Evolutionary conservation across 2,329 filamentous ascomycete species (phyloP), one percentile per base, ranked within the genome.

Genomic region (Neopestalotiopsis sp.): DNA sequence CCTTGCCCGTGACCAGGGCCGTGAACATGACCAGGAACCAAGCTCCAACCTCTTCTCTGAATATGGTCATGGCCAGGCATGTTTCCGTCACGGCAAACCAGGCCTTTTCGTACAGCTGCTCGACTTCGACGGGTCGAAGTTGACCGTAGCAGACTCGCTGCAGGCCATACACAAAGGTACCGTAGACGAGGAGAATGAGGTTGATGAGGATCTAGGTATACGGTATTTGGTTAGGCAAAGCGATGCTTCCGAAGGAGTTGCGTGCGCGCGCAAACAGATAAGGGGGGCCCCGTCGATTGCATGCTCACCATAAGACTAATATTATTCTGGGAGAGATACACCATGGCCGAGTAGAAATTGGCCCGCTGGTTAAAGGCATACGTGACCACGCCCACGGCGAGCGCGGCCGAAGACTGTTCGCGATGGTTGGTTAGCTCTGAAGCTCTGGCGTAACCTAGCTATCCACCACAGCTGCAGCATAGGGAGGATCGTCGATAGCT

Each of bases 51-150:
- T 98, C 95, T 72, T 98, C 96, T 59, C 96, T 88, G 81, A 99
- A 98, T 73, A 97, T 97, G 38, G 96, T 98, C 95, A 99, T 98
- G 38, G 96, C 96, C 72, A 99, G 86, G 77, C 95, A 94, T 72
- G 96, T 99, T 83, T 99, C 96, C 61, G 95, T 97, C 56, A 98
- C 93, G 53, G 96, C 95, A 78, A 98, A 98, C 97, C 97, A 99
- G 64, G 93, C 95, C 81, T 95, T 95, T 81, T 99, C 96, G 78
- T 97, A 98, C 14, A 99, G 89, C 79, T 98, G 95, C 81, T 99
- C 97, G 76, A 96, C 93, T 84, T 99, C 96, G 84, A 97, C 94
- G 32, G 94, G 92, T 73, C 97, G 94, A 28, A 99, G 89, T 20
- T 90, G 91, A 70, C 96, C 96, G 77, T 95, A 99, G 78, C 97